Percentiles rank a stretch among this genome's conserved stretches.
phyloP scores from a whole-genome alignment of 495 filamentous ascomycete genomes.

The Neurospora tetrasperma region DNA sequence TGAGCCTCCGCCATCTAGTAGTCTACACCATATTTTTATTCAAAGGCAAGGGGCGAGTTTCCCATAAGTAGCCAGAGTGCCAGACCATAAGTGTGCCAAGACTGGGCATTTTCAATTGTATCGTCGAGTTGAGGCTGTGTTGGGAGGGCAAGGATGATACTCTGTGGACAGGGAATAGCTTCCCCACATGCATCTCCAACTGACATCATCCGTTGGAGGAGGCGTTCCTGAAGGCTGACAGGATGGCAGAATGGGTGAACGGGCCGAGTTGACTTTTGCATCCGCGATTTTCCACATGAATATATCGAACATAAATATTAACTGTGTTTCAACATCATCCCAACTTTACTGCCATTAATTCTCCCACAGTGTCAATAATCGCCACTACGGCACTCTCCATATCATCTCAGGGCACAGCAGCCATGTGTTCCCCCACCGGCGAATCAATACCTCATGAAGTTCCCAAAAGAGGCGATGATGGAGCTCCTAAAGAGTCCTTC shows the following conservation, averaged over 20 bases:
- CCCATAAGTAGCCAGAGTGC: too few relatives aligned
- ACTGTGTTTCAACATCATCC: background rate
- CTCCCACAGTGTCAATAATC: background rate
- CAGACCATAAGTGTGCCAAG: background rate
- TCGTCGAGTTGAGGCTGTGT: background rate
- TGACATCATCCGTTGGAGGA: background rate
- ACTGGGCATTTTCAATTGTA: background rate
- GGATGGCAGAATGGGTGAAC: background rate
- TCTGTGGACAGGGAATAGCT: background rate
- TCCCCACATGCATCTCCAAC: background rate
- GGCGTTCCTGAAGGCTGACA: background rate
- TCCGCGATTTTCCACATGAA: background rate
- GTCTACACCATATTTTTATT: too few relatives aligned
- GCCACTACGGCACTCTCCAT: background rate
- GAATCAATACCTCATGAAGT: background rate
- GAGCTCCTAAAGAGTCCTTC: constrained; percentile 29
- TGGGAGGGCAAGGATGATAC: background rate
- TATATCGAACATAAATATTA: background rate
- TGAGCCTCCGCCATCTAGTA: background rate
- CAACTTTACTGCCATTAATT: background rate
- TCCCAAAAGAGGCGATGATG: background rate
- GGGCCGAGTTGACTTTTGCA: background rate
- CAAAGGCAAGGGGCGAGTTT: background rate
- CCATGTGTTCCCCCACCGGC: constrained; percentile 12
- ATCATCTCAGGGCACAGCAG: background rate